Evolutionary conservation across 1,284 basidiomycete genomes (phyloP).

Genomic region (Malassezia obtusa): DNA sequence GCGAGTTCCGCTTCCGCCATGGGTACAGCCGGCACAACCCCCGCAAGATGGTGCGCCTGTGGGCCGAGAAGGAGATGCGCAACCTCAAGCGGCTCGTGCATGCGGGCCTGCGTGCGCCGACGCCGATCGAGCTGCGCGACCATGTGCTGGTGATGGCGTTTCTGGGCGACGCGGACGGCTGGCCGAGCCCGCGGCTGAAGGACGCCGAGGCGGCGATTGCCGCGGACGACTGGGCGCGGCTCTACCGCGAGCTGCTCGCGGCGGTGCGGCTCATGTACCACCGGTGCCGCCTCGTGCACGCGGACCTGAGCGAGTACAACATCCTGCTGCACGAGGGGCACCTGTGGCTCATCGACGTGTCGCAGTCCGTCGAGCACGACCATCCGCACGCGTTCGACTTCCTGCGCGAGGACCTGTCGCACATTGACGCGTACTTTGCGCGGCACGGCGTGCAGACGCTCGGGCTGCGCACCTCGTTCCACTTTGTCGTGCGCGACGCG

Average conservation of each 20-base stretch:
- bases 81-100: slow-evolving; percentile 75
- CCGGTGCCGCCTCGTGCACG: slow-evolving; percentile 85
- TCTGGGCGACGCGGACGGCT: slow-evolving; percentile 55
- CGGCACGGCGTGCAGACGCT: slow-evolving; percentile 62
- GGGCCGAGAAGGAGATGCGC: slow-evolving; percentile 98
- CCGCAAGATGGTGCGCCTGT: slow-evolving; percentile 94
- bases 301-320: slow-evolving; percentile 97
- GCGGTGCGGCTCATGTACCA: slow-evolving; percentile 77
- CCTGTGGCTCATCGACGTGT: slow-evolving; percentile 93
- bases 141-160: slow-evolving; percentile 97
- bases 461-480: slow-evolving; percentile 73
- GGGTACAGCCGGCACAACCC: slow-evolving; percentile 89
- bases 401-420: slow-evolving; percentile 78
- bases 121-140: slow-evolving; percentile 82
- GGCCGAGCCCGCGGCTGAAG: slow-evolving; percentile 37
- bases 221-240: slow-evolving; percentile 24
- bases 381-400: slow-evolving; percentile 82
- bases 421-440: slow-evolving; percentile 84
- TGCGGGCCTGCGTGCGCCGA: slow-evolving; percentile 75
- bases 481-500: slow-evolving; percentile 48
- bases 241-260: slow-evolving; percentile 75
- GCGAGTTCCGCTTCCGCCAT: slow-evolving; percentile 80
- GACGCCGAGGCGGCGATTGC: slow-evolving; percentile 40
- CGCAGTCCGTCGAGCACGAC: slow-evolving; percentile 96
- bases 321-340: slow-evolving; percentile 65